Percentiles rank a stretch among this genome's conserved stretches.
phyloP scores from a whole-genome alignment of 768 basidiomycete species.

The Tremella mesenterica region DNA sequence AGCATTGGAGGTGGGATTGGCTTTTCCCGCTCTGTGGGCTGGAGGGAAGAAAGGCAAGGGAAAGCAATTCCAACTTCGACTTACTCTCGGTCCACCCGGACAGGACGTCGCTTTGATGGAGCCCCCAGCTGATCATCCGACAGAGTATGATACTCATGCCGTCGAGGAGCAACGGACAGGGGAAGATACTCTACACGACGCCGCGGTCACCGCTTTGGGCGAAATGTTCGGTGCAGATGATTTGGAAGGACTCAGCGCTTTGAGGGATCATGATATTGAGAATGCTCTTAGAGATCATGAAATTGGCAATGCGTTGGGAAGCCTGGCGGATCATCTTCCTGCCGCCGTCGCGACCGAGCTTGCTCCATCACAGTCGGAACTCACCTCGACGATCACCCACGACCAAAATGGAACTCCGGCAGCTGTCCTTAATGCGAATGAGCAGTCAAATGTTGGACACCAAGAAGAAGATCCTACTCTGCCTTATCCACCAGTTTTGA shows the following conservation, averaged over 20 bases:
- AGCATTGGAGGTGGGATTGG: conserved; percentile 27
- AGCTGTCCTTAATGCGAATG: not conserved
- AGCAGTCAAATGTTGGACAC: not conserved
- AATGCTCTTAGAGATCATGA: no score
- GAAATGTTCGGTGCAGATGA: not conserved
- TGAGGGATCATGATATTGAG: not conserved
- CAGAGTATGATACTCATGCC: not conserved
- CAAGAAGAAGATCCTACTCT: not conserved
- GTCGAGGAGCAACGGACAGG: no score
- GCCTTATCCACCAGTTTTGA: not conserved
- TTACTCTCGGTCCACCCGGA: conserved; percentile 21
- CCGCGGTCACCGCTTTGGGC: not conserved
- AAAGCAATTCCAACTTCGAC: conserved; percentile 30
- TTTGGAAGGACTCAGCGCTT: not conserved
- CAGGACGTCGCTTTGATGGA: not conserved
- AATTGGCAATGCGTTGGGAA: not conserved
- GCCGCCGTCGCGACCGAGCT: not conserved
- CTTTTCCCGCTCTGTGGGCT: conserved; percentile 36
- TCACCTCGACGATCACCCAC: no score
- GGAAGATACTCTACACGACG: no score
- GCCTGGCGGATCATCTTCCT: not conserved
- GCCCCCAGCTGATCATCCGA: not conserved
- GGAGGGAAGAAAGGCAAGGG: conserved; percentile 25
- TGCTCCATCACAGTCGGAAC: not conserved
- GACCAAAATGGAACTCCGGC: no score